These are phyloP conservation scores for Monosporascus sp. DNA, from an alignment of 2,329 filamentous ascomycete species.

Conservation along the genomic window DNA sequence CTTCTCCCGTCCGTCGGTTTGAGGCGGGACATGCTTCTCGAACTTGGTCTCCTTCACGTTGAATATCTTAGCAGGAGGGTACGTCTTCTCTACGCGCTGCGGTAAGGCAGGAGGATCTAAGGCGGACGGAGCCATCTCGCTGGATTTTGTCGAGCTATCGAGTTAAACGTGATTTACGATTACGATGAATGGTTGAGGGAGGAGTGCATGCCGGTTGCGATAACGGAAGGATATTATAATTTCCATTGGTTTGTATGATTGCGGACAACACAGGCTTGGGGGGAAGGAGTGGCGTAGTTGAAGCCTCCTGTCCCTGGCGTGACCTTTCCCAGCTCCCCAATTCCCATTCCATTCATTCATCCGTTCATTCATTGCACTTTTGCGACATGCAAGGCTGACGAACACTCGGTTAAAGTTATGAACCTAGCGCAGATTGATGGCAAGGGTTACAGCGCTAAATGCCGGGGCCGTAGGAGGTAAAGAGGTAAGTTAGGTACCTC, in stretches of 20 bases:
- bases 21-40: conserved; percentile 47
- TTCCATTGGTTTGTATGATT: background rate
- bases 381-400: background rate
- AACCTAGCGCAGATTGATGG: no score
- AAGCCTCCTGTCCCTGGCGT: background rate
- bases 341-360: background rate
- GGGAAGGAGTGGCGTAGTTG: background rate
- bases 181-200: background rate
- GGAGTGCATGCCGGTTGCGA: background rate
- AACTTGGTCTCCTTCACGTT: conserved; percentile 59
- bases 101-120: conserved; percentile 40
- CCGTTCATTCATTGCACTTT: background rate
- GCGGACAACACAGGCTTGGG: background rate
- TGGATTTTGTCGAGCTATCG: conserved; percentile 3
- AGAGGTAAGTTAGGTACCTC: no score
- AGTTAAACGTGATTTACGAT: background rate
- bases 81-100: conserved; percentile 38
- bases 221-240: background rate
- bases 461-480: no score
- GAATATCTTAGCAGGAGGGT: conserved; percentile 52
- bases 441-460: no score
- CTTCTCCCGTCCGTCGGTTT: conserved; percentile 64
- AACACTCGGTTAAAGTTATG: no score
- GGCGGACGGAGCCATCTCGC: conserved; percentile 48
- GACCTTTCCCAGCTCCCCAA: background rate